Conservation (phyloP, 208 protist species). For the Acanthamoeba castellanii region DNA sequence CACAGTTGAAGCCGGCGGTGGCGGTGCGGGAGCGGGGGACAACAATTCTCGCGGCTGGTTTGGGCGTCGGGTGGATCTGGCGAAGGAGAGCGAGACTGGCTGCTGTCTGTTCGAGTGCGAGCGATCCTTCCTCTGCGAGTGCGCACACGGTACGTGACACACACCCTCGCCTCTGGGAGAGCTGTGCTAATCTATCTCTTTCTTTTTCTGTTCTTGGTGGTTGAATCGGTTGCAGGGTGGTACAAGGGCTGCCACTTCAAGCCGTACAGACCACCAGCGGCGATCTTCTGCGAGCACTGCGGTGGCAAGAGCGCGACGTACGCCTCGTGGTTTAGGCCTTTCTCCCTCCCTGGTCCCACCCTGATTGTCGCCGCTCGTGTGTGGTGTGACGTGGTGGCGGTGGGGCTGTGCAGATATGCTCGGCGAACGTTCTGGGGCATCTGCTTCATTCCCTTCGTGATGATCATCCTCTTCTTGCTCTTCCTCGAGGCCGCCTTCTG, state of each 20-base stretch:
- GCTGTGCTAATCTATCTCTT: too few species aligned
- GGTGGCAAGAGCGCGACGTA: conserved; percentile 6
- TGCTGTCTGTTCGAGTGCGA: conserved; percentile 53
- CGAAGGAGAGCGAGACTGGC: conserved; percentile 4
- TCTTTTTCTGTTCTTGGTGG: background rate
- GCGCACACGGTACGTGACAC: background rate
- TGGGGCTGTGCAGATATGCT: background rate
- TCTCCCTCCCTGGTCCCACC: background rate
- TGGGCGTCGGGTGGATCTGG: background rate
- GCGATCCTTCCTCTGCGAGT: conserved; percentile 33
- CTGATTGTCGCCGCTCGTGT: background rate
- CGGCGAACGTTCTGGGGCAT: conserved; percentile 64
- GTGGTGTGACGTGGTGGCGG: background rate
- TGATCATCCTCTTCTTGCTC: conserved; percentile 46
- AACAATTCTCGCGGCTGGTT: too few species aligned
- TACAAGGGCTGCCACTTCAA: conserved; percentile 3
- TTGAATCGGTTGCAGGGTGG: background rate
- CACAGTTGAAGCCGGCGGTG: background rate
- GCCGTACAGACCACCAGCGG: background rate
- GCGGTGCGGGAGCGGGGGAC: background rate
- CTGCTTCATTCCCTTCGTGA: conserved; percentile 49
- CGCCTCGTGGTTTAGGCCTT: background rate
- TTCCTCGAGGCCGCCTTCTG: conserved; percentile 64
- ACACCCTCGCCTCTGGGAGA: background rate
- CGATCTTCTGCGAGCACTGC: conserved; percentile 34